Evolutionary conservation across 2,329 filamentous ascomycete species (phyloP).

Genomic region (Venturia asperata): DNA sequence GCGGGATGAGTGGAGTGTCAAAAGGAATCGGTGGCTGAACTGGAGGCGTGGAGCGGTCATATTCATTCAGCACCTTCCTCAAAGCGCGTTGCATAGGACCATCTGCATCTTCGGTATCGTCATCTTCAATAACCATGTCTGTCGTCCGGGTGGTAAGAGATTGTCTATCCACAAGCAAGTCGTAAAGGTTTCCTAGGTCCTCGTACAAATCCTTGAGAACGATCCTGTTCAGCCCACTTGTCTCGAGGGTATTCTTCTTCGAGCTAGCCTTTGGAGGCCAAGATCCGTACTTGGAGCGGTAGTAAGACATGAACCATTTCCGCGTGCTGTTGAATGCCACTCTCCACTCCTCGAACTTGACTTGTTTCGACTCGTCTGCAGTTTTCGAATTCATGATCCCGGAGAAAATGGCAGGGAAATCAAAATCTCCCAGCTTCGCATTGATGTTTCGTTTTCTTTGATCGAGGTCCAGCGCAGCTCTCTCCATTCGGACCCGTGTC

Average conservation of each 20-base stretch:
- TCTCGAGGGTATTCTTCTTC: constrained; percentile 85
- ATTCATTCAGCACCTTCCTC: constrained; percentile 75
- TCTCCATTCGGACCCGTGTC: constrained; percentile 73
- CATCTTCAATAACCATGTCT: constrained; percentile 56
- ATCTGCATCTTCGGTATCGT: constrained; percentile 42
- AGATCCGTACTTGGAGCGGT: constrained; percentile 58
- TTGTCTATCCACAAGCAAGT: constrained; percentile 75
- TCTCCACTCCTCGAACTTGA: constrained; percentile 82
- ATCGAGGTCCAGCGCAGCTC: constrained; percentile 71
- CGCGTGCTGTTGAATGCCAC: constrained; percentile 66
- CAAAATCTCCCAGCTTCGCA: constrained; percentile 72
- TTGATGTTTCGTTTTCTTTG: constrained; percentile 65
- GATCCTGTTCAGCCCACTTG: constrained; percentile 76
- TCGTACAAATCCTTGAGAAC: constrained; percentile 76
- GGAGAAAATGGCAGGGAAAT: constrained; percentile 83
- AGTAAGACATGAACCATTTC: constrained; percentile 64
- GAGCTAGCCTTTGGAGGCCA: constrained; percentile 88
- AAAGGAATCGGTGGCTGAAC: constrained; percentile 88
- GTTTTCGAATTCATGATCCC: constrained; percentile 82
- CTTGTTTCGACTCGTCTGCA: constrained; percentile 63
- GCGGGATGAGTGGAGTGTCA: constrained; percentile 72
- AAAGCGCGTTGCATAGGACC: constrained; percentile 61
- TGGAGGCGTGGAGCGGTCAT: constrained; percentile 80
- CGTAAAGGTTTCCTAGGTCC: constrained; percentile 81
- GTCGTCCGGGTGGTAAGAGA: constrained; percentile 71